These are phyloP conservation scores for Epithemia pelagica DNA, from an alignment of 108 stramenopile species.

Conservation along the genomic window DNA sequence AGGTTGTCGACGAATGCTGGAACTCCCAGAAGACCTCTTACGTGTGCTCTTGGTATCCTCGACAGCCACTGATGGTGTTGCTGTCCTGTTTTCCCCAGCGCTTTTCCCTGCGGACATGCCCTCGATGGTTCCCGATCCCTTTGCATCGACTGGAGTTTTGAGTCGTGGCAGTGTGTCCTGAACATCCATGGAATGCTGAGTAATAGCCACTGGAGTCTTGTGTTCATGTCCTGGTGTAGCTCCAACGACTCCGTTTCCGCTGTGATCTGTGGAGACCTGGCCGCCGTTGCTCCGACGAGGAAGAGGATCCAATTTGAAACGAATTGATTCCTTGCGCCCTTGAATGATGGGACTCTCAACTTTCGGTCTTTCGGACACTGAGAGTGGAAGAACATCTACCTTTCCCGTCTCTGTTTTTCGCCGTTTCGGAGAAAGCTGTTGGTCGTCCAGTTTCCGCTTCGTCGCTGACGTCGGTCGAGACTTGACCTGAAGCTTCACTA, in stretches of 20 bases:
- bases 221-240: background rate
- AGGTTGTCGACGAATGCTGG: slow-evolving; percentile 1
- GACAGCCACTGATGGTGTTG: background rate
- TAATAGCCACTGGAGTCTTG: background rate
- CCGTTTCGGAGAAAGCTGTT: slow-evolving; percentile 7
- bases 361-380: slow-evolving; percentile 3
- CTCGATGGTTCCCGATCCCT: background rate
- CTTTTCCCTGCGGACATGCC: background rate
- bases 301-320: background rate
- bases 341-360: background rate
- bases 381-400: slow-evolving; percentile 5
- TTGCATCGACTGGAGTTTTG: background rate
- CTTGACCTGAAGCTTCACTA: slow-evolving; percentile 6
- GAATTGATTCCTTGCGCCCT: slow-evolving; percentile 6
- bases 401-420: slow-evolving; percentile 10
- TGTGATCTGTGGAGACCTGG: slow-evolving; percentile 1
- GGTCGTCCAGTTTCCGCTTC: background rate
- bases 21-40: background rate
- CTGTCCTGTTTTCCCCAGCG: background rate
- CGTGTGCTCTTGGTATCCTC: background rate
- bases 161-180: background rate
- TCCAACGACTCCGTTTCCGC: background rate
- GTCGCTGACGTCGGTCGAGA: background rate
- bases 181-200: background rate
- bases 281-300: background rate